A percentile compares a stretch with the other conserved stretches of the same genome.
Conservation (phyloP, 331 rosid genomes). For the Acacia pycnantha region DNA sequence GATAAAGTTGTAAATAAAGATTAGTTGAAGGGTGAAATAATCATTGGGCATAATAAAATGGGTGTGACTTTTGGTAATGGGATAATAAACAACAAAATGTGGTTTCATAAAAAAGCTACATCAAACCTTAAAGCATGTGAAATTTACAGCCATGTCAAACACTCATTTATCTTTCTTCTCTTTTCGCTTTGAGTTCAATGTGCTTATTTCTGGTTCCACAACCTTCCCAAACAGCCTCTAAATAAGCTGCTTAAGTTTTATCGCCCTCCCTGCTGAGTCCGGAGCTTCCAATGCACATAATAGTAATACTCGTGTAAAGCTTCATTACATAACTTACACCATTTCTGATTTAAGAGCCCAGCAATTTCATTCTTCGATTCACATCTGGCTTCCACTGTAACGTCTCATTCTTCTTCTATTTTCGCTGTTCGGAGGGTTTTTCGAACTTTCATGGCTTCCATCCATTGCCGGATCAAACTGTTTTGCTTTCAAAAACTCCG, state of each 20-base stretch:
- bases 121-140: too few relatives aligned
- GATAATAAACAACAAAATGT: too few relatives aligned
- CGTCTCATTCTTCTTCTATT: slow-evolving; percentile 26
- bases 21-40: too few relatives aligned
- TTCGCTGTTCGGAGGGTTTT: slow-evolving; percentile 26
- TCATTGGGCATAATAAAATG: too few relatives aligned
- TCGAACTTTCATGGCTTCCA: slow-evolving; percentile 65
- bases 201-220: too few relatives aligned
- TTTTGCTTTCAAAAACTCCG: slow-evolving; percentile 45
- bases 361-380: background rate
- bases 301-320: background rate
- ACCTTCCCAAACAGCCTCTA: too few relatives aligned
- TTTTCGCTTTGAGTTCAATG: too few relatives aligned
- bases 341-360: slow-evolving; percentile 7
- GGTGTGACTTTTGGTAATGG: too few relatives aligned
- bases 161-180: too few relatives aligned
- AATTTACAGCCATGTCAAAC: too few relatives aligned
- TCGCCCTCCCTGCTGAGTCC: slow-evolving; percentile 45
- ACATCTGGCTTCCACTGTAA: slow-evolving; percentile 31
- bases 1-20: too few relatives aligned
- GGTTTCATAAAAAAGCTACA: too few relatives aligned
- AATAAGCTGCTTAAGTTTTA: background rate
- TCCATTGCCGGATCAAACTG: slow-evolving; percentile 61
- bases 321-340: background rate
- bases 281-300: slow-evolving; percentile 53